Evolutionary conservation across 2,329 filamentous ascomycete genomes (phyloP).

Genomic region (Apiospora marii): DNA sequence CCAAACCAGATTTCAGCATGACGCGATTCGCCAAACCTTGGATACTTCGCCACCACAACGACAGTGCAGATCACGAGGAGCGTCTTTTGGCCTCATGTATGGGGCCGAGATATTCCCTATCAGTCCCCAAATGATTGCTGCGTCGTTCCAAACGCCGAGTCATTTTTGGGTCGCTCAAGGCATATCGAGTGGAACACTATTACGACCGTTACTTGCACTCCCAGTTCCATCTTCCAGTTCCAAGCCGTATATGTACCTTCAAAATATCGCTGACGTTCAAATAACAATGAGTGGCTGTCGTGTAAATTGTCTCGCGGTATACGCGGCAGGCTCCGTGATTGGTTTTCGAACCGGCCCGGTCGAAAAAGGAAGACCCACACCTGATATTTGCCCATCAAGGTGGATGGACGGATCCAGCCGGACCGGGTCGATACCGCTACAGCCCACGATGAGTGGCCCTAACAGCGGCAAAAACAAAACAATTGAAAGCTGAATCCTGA

Average conservation of each 20-base stretch:
- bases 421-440: not conserved
- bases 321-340: not conserved
- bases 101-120: not conserved
- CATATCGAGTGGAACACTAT: not conserved
- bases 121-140: not conserved
- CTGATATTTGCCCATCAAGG: not conserved
- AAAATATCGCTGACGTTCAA: no score
- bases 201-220: no score
- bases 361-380: not conserved
- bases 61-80: not conserved
- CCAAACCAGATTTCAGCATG: not conserved
- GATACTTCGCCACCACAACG: not conserved
- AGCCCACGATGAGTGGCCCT: not conserved
- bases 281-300: no score
- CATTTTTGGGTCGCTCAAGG: not conserved
- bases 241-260: no score
- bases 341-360: not conserved
- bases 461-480: not conserved
- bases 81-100: not conserved
- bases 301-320: no score
- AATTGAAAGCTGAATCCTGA: not conserved
- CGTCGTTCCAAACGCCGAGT: not conserved
- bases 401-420: not conserved
- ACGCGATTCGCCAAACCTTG: not conserved
- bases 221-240: no score